These are phyloP conservation scores for Erigeron philadelphicus DNA, from an alignment of 140 eudicot species.

Conservation along the genomic window DNA sequence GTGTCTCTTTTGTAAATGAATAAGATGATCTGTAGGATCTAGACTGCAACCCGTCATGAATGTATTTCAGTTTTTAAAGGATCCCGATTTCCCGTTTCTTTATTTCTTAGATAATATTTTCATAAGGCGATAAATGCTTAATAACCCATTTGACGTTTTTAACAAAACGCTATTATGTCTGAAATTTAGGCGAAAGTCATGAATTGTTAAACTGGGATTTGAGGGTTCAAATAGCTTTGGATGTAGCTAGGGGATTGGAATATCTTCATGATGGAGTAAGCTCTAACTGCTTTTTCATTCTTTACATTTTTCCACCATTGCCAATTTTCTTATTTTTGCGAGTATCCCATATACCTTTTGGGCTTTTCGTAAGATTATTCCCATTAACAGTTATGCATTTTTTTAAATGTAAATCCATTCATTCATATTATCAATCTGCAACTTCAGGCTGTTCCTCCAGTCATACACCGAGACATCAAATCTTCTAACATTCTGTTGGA, in stretches of 20 bases:
- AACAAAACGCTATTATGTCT: neutral
- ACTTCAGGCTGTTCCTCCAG: slow-evolving; percentile 91
- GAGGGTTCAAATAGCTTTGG: slow-evolving; percentile 82
- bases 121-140: neutral
- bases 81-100: slow-evolving; percentile 2
- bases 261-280: slow-evolving; percentile 98
- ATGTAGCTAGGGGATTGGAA: slow-evolving; percentile 94
- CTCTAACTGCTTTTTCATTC: slow-evolving; percentile 11
- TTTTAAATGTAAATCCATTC: neutral
- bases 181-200: slow-evolving; percentile 52
- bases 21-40: neutral
- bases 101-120: neutral
- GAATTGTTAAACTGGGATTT: slow-evolving; percentile 70
- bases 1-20: neutral
- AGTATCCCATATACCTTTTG: neutral
- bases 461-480: slow-evolving; percentile 91
- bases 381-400: neutral
- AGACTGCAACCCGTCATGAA: neutral
- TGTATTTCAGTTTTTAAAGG: neutral
- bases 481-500: slow-evolving; percentile 95
- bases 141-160: neutral
- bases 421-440: slow-evolving; percentile 10
- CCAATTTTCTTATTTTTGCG: neutral
- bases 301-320: neutral
- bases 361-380: slow-evolving; percentile 6